A percentile compares a stretch with the other conserved stretches of the same genome.
Conservation (phyloP, 2,329 filamentous ascomycete species). For the Monilinia fructigena region DNA sequence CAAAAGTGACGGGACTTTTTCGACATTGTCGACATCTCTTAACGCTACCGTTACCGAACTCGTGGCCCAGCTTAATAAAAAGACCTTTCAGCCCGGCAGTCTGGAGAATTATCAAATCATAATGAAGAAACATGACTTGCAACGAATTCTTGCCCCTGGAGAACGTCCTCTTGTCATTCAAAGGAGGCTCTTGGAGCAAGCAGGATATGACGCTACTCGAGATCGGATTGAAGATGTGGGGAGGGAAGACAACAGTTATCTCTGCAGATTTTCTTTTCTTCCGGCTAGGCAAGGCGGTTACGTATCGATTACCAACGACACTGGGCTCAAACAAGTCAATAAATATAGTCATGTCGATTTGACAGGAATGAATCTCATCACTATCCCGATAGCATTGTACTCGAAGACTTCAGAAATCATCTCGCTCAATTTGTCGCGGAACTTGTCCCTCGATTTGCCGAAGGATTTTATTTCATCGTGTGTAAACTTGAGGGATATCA, state of each 20-base stretch:
- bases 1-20: constrained; percentile 89
- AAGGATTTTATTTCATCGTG: constrained; percentile 96
- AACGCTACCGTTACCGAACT: constrained; percentile 85
- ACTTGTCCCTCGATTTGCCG: constrained; percentile 86
- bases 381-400: constrained; percentile 92
- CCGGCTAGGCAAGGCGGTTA: constrained; percentile 84
- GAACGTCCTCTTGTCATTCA: constrained; percentile 90
- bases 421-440: constrained; percentile 88
- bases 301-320: constrained; percentile 70
- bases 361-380: constrained; percentile 83
- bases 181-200: constrained; percentile 84
- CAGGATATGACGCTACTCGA: constrained; percentile 75
- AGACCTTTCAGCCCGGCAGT: constrained; percentile 87
- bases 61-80: constrained; percentile 86
- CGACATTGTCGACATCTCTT: constrained; percentile 80
- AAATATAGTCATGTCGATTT: constrained; percentile 96
- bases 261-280: constrained; percentile 93
- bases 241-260: constrained; percentile 93
- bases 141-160: constrained; percentile 71
- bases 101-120: constrained; percentile 95
- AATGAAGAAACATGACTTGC: constrained; percentile 86
- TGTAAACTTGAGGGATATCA: constrained; percentile 87
- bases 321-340: constrained; percentile 76
- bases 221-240: constrained; percentile 92
- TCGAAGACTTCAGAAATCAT: constrained; percentile 90